Percentiles rank a stretch among this genome's conserved stretches.
Evolutionary conservation across 2,329 filamentous ascomycete genomes (phyloP).

Genomic region (Sporothrix luriei): DNA sequence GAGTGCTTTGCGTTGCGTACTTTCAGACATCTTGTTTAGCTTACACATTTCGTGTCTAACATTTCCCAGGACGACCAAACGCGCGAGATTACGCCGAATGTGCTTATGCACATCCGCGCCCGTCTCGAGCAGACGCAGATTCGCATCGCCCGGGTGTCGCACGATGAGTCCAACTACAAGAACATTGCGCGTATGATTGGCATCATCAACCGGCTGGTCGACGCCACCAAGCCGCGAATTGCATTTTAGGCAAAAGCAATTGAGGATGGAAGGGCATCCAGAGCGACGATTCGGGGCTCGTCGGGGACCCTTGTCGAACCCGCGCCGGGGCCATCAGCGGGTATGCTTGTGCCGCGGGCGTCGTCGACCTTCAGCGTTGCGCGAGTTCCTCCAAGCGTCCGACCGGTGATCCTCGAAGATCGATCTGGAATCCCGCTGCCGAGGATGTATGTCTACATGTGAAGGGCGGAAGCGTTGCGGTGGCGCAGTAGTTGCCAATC

Average conservation of each 20-base stretch:
- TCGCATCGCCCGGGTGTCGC: constrained; percentile 53
- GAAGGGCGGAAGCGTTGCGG: no score
- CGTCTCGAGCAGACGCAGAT: constrained; percentile 58
- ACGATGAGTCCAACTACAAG: constrained; percentile 53
- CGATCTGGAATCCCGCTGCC: not conserved
- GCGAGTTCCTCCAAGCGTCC: not conserved
- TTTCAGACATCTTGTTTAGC: not conserved
- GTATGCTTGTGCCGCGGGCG: not conserved
- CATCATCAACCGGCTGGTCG: constrained; percentile 42
- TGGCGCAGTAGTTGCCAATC: not conserved
- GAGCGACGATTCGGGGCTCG: not conserved
- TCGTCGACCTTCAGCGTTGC: constrained; percentile 13
- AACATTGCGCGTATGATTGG: constrained; percentile 51
- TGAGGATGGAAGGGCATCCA: constrained; percentile 4
- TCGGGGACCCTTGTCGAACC: not conserved
- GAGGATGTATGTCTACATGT: constrained; percentile 15
- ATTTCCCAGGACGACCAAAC: constrained; percentile 54
- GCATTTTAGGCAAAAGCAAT: constrained; percentile 20
- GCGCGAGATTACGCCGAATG: constrained; percentile 58
- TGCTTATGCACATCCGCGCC: constrained; percentile 57
- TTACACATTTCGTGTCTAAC: not conserved
- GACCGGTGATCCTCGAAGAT: not conserved
- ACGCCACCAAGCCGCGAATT: constrained; percentile 33
- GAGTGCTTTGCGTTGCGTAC: constrained; percentile 43
- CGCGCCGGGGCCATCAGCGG: not conserved